Evolutionary conservation across 78 protist species (phyloP), one percentile per base, ranked within the genome.

Genomic region (Dictyostelium discoideum): DNA sequence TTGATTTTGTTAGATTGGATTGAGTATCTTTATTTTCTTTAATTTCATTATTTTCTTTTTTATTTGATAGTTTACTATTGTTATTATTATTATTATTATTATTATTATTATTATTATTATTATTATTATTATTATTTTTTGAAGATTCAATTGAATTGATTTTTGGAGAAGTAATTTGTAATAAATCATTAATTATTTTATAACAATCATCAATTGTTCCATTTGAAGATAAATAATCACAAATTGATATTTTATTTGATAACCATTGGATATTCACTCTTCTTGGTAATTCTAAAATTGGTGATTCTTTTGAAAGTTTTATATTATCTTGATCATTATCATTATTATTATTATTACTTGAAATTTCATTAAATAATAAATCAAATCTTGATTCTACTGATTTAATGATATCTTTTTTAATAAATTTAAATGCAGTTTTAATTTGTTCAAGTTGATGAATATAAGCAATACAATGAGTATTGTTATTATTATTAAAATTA

Each of bases 211-310:
- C 26, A n/a, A 63, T 32, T 7, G 42, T 14, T 18, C 65, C 87
- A 39, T 40, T 4, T 8, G 24, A 13, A 9, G n/a, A 40, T 9
- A 84, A 20, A 39, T 84, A 63, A 63, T 65, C 79, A 29, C 86
- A 82, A 26, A 82, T 82, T 40, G 87, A 20, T 22, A 63, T 10
- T 6, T 29, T 10, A 84, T 29, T 63, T 16, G 29, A 7, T 14
- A 26, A 24, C 65, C 54, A 54, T 82, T 29, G 24, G 57, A 82
- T 82, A 79, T 79, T 79, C 5, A 44, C 84, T n/a, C 63, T 79
- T 79, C 84, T 79, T 44, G 84, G 84, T 79, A 79, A 44, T 24
- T 69, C 77, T 79, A 20, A 5, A 76, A 20, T 76, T 18, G 83
- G 48, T 76, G 46, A 76, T 6, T 74, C 46, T 29, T 37, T 74